Base-by-base conservation (phyloP, 495 filamentous ascomycete species). In the Aspergillus steynii region DNA sequence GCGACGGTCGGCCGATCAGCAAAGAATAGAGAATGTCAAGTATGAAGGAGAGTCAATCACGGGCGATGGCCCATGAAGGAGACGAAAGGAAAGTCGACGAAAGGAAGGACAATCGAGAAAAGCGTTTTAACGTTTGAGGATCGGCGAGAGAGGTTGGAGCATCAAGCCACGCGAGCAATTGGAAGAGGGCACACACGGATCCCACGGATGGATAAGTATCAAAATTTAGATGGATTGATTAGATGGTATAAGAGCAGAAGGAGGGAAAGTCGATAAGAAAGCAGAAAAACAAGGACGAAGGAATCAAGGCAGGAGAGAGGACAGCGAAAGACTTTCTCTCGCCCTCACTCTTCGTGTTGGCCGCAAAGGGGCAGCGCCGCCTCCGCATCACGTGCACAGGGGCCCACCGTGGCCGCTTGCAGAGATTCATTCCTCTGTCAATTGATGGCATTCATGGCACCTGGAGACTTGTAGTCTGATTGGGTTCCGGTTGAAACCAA, bases 311-410 rank as follows among this genome's bases (percentile, higher is more conserved):
- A 42, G 28, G 26, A 46, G 9, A 49, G 32, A 46, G 57, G 47
- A 29, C 29, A 53, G 50, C 29, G 50, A 52, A 29, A 25, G 50
- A 48, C 32, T 37, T 55, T 12, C 8, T 2, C 47, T 34, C 28
- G 12, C n/a, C 25, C 32, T 3, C 5, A 5, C 29, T 53, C 47
- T 20, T 20, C 20, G 20, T 20, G 20, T 52, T 53, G 34, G 61
- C 61, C 50, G 61, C 61, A 62, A 62, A 62, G 61, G 61, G 61
- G 55, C 45, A 61, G 51, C 50, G 58, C 53, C 47, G 53, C 49
- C 60, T 58, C 55, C 55, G 14, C 61, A 50, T 58, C 61, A 62
- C 61, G 61, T 62, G 61, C 37, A 20, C 37, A 12, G 37, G 31
- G 37, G 37, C 14, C 37, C 37, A 14, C 37, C 37, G 37, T 34